phyloP scores from a whole-genome alignment of 148 eudicot genomes.

The Rhododendron simsii region DNA sequence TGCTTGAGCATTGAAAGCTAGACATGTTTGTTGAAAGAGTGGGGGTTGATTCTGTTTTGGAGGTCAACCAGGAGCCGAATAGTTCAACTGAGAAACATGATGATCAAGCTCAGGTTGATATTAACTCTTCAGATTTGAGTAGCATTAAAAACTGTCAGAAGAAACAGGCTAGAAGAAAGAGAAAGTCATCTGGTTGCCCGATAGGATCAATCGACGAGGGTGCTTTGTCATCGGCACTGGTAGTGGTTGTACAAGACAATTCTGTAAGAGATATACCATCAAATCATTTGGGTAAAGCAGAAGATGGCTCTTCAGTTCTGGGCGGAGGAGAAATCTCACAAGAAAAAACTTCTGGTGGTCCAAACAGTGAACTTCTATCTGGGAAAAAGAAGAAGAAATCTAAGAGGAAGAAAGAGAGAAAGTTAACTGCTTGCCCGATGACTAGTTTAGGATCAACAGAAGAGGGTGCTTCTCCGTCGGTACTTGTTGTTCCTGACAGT shows the following conservation, averaged over 20 bases:
- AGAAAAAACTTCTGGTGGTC: background rate
- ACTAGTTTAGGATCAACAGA: background rate
- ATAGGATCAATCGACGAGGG: background rate
- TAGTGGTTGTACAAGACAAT: background rate
- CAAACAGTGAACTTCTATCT: background rate
- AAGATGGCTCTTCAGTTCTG: slow-evolving; percentile 4
- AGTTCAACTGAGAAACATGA: background rate
- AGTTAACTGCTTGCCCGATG: background rate
- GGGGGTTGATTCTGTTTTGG: background rate
- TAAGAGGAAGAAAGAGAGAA: background rate
- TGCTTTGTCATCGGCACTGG: background rate
- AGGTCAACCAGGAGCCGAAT: background rate
- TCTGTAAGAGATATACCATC: background rate
- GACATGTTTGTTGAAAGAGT: background rate
- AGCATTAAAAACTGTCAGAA: background rate
- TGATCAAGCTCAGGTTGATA: slow-evolving; percentile 7
- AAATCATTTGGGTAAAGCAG: background rate
- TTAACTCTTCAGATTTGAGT: background rate
- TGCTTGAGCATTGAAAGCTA: background rate
- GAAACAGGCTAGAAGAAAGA: background rate
- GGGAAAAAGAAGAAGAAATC: slow-evolving; percentile 3
- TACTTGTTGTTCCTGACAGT: background rate
- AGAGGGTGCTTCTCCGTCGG: background rate
- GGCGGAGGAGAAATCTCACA: background rate
- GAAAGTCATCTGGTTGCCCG: background rate